These are phyloP conservation scores for Microbotryum saponariae DNA, from an alignment of 1,284 basidiomycete genomes.

Conservation along the genomic window DNA sequence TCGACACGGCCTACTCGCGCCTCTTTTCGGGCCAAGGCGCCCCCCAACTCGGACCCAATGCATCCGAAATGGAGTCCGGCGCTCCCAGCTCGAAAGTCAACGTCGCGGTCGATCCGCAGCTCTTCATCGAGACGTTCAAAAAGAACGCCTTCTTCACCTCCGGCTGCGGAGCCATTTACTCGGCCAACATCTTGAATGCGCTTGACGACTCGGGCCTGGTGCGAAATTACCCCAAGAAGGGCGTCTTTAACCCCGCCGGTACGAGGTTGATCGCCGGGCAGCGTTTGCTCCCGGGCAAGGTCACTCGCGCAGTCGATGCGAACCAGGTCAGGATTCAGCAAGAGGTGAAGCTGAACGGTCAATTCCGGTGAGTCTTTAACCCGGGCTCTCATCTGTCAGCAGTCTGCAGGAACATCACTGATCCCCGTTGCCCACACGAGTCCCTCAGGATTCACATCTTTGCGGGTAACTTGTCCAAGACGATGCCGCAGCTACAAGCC, in stretches of 20 bases:
- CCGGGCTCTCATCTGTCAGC: not conserved
- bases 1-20: conserved; percentile 43
- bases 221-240: conserved; percentile 27
- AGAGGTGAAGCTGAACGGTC: conserved; percentile 38
- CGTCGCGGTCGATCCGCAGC: conserved; percentile 34
- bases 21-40: conserved; percentile 35
- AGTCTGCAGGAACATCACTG: not conserved
- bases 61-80: not conserved
- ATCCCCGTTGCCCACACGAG: no score
- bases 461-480: conserved; percentile 25
- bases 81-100: conserved; percentile 7
- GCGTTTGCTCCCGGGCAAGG: conserved; percentile 36
- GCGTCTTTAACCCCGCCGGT: conserved; percentile 33
- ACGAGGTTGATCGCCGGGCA: conserved; percentile 32
- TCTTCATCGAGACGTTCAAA: conserved; percentile 38
- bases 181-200: conserved; percentile 34
- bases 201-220: conserved; percentile 32
- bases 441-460: conserved; percentile 30
- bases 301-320: conserved; percentile 36
- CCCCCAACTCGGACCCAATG: conserved; percentile 29
- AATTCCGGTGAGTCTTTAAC: conserved; percentile 29
- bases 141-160: conserved; percentile 37
- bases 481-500: conserved; percentile 17
- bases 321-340: conserved; percentile 39
- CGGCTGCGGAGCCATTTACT: conserved; percentile 38